Conservation (phyloP, 305 asterid genomes). For the Fraxinus latifolia region DNA sequence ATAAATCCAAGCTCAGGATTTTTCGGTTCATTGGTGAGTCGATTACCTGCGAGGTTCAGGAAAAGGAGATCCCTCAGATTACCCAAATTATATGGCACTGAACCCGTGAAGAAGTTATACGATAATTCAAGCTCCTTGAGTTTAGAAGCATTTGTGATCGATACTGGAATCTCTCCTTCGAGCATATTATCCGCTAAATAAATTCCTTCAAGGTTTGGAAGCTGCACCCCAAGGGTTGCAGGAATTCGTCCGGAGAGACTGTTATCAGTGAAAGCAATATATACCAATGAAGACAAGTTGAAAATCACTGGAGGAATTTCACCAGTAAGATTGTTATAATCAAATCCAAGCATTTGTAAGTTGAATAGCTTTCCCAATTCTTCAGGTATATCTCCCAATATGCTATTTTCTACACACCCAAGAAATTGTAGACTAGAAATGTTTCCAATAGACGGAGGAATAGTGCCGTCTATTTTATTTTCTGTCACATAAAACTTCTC, state of each 20-base stretch:
- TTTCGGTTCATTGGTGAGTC: constrained; percentile 26
- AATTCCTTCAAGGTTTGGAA: constrained; percentile 35
- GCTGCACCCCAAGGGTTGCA: constrained; percentile 24
- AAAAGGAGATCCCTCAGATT: constrained; percentile 28
- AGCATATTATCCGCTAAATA: constrained; percentile 31
- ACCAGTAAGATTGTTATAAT: constrained; percentile 32
- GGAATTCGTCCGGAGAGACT: constrained; percentile 33
- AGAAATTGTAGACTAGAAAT: constrained; percentile 28
- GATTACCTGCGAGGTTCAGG: constrained; percentile 33
- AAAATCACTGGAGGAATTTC: constrained; percentile 33
- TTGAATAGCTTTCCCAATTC: constrained; percentile 25
- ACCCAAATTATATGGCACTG: constrained; percentile 34
- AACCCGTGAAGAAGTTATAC: constrained; percentile 33
- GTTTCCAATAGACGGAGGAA: constrained; percentile 38
- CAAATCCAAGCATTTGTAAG: constrained; percentile 34
- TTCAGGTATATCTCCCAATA: constrained; percentile 27
- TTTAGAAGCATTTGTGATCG: constrained; percentile 33
- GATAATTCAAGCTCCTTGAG: constrained; percentile 31
- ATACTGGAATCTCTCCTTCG: constrained; percentile 31
- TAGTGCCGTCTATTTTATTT: constrained; percentile 25
- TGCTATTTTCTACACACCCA: constrained; percentile 29
- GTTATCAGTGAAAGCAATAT: constrained; percentile 33
- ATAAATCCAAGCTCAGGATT: constrained; percentile 27
- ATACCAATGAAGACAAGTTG: constrained; percentile 36
- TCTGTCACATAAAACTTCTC: constrained; percentile 23